phyloP scores from a whole-genome alignment of 2,329 filamentous ascomycete species.

The Colletotrichum somersetense region DNA sequence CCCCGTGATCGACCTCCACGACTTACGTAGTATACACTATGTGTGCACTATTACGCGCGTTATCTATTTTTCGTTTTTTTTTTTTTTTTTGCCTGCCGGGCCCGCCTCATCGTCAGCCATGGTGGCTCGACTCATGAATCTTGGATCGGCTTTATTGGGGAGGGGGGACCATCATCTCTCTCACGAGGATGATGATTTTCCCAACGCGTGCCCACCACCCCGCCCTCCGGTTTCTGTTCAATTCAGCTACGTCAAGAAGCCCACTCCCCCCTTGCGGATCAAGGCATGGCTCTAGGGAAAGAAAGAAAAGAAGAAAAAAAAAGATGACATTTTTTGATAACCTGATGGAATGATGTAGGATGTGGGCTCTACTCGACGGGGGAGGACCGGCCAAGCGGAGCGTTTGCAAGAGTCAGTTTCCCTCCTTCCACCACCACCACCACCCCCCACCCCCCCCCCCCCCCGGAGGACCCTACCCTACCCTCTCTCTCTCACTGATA shows the following conservation, averaged over 20 bases:
- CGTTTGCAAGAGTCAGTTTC: constrained; percentile 19
- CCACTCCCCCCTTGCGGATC: not conserved
- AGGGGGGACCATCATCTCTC: not conserved
- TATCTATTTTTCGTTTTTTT: not conserved
- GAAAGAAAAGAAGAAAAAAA: not conserved
- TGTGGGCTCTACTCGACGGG: constrained; percentile 3
- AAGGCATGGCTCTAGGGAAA: not conserved
- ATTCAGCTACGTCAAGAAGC: constrained; percentile 7
- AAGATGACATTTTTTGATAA: constrained; percentile 5
- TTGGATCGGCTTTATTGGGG: not conserved
- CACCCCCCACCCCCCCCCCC: not conserved
- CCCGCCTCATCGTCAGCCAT: not conserved
- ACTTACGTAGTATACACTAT: not conserved
- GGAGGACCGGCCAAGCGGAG: not conserved
- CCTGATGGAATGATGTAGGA: constrained; percentile 20
- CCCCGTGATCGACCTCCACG: constrained; percentile 1
- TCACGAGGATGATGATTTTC: too few relatives aligned
- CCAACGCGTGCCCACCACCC: too few relatives aligned
- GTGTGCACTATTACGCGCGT: not conserved
- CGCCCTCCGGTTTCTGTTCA: not conserved
- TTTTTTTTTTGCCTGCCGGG: not conserved
- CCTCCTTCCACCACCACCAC: too few relatives aligned
- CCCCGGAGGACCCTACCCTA: not conserved
- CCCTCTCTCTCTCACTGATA: not conserved
- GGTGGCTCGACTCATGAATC: constrained; percentile 5